Conservation (phyloP, 208 protist species). For the Leishmania major region DNA sequence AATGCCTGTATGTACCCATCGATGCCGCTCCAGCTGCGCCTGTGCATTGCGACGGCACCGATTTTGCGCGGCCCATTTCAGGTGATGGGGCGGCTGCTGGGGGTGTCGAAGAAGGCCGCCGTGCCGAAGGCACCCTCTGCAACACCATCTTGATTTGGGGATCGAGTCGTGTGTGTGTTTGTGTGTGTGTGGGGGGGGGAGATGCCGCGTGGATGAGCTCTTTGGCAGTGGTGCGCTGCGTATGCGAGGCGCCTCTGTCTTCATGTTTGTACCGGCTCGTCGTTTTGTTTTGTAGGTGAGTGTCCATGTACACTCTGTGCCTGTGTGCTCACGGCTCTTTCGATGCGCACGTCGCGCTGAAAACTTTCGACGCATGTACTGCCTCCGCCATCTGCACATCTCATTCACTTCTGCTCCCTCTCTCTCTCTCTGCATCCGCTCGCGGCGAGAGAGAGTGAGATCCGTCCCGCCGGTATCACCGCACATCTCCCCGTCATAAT, state of each 20-base stretch:
- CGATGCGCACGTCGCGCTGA: not conserved
- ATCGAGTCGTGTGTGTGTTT: too few relatives aligned
- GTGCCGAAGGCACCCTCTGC: conserved; percentile 35
- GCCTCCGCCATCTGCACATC: not conserved
- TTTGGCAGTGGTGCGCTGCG: not conserved
- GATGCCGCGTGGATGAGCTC: not conserved
- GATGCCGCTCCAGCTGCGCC: conserved; percentile 45
- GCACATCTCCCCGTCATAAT: not conserved
- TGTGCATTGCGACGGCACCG: conserved; percentile 50
- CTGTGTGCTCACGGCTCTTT: not conserved
- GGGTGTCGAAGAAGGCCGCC: conserved; percentile 3
- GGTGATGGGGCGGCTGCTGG: not conserved
- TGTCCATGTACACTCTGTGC: not conserved
- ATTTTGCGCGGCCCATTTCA: conserved; percentile 19
- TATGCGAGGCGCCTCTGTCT: not conserved
- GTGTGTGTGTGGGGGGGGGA: too few relatives aligned
- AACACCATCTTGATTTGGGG: not conserved
- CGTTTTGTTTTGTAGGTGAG: not conserved
- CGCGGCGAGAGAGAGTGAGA: not conserved
- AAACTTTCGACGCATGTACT: not conserved
- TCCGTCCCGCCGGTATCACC: not conserved
- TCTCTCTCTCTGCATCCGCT: not conserved
- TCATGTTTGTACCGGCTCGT: not conserved
- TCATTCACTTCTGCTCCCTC: not conserved
- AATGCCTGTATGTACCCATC: conserved; percentile 65